Percentiles rank a stretch among this genome's conserved stretches.
These are phyloP conservation scores for Phytophthora capsici DNA, from an alignment of 352 stramenopile genomes.

Conservation along the genomic window DNA sequence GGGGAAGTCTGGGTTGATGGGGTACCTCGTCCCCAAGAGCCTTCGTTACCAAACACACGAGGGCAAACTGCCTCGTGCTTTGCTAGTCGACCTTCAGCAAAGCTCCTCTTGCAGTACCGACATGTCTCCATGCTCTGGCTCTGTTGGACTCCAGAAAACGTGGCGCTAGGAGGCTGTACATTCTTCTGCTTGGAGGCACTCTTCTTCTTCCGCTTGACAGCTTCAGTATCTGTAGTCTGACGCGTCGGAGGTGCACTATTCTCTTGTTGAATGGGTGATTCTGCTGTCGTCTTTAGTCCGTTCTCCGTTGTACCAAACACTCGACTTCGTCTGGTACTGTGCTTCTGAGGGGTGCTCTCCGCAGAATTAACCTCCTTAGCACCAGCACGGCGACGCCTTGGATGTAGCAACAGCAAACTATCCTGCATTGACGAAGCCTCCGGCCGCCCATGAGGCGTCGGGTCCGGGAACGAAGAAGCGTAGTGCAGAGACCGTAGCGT, in stretches of 20 bases:
- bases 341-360: conserved; percentile 22
- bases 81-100: conserved; percentile 76
- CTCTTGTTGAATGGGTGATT: background rate
- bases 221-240: background rate
- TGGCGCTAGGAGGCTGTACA: conserved; percentile 14
- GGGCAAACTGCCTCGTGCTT: conserved; percentile 87
- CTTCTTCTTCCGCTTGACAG: conserved; percentile 21
- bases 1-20: conserved; percentile 18
- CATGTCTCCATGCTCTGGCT: conserved; percentile 65
- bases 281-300: conserved; percentile 8
- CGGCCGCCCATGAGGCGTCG: conserved; percentile 37
- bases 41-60: conserved; percentile 80
- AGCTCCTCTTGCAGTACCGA: conserved; percentile 78
- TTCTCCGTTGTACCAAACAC: conserved; percentile 3
- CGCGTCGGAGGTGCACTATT: conserved; percentile 1
- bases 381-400: conserved; percentile 21
- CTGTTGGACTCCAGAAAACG: conserved; percentile 1
- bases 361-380: conserved; percentile 5
- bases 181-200: conserved; percentile 20
- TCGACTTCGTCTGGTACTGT: background rate
- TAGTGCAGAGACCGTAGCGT: conserved; percentile 77
- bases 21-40: conserved; percentile 69
- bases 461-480: conserved; percentile 67
- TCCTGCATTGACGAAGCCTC: conserved; percentile 48
- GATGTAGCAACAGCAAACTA: conserved; percentile 51